phyloP scores from a whole-genome alignment of 805 yeast species.

The Sugiyamaella americana region DNA sequence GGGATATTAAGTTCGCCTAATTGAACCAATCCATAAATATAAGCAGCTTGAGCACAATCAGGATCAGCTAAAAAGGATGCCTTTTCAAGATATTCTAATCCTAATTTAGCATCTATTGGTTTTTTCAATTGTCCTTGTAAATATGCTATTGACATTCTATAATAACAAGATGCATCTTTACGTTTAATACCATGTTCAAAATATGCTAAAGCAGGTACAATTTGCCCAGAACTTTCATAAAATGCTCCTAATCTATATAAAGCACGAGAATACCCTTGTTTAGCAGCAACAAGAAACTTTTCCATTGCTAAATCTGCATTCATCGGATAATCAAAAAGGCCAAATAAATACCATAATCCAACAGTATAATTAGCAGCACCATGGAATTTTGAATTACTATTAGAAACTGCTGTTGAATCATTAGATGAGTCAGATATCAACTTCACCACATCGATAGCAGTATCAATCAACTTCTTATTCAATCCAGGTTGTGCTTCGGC shows the following conservation, averaged over 20 bases:
- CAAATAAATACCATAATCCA: slow-evolving; percentile 29
- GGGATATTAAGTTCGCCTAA: slow-evolving; percentile 28
- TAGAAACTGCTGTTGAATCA: not conserved
- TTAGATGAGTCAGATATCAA: slow-evolving; percentile 15
- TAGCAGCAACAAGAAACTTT: slow-evolving; percentile 29
- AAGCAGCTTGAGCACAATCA: slow-evolving; percentile 37
- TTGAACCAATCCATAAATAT: slow-evolving; percentile 32
- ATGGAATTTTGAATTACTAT: slow-evolving; percentile 16
- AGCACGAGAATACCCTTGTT: slow-evolving; percentile 30
- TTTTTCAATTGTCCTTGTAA: slow-evolving; percentile 31
- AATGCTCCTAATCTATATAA: slow-evolving; percentile 33
- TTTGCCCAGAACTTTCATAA: slow-evolving; percentile 30
- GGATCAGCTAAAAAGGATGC: slow-evolving; percentile 30
- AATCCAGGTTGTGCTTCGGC: slow-evolving; percentile 28
- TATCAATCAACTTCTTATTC: slow-evolving; percentile 16
- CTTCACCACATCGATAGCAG: slow-evolving; percentile 23
- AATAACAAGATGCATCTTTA: slow-evolving; percentile 36
- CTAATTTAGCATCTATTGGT: slow-evolving; percentile 22
- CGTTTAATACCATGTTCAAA: slow-evolving; percentile 32
- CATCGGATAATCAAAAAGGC: slow-evolving; percentile 22
- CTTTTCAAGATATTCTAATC: slow-evolving; percentile 23
- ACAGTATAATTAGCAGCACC: slow-evolving; percentile 28
- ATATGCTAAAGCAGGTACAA: slow-evolving; percentile 27
- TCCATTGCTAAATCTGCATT: slow-evolving; percentile 23
- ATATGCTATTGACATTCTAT: slow-evolving; percentile 33